Conservation (phyloP, 2,329 filamentous ascomycete species). For the Chaetothyriales sp. region DNA sequence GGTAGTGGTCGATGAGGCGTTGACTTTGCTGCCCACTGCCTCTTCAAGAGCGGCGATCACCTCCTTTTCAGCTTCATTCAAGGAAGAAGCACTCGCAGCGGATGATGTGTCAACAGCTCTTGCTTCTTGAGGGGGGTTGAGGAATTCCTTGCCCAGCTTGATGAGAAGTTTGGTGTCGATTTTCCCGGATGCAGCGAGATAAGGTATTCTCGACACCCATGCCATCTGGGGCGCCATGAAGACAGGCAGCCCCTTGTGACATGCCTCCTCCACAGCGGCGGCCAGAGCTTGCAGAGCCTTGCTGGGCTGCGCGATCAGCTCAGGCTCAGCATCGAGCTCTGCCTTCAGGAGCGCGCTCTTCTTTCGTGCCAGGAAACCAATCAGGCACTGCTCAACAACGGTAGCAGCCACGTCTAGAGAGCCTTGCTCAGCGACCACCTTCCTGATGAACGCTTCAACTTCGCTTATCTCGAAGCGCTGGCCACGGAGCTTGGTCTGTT, state of each 20-base stretch:
- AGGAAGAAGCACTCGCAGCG: no score
- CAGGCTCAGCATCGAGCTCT: constrained; percentile 6
- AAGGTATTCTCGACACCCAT: no score
- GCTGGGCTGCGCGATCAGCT: constrained; percentile 23
- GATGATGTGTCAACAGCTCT: no score
- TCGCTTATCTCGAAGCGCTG: constrained; percentile 46
- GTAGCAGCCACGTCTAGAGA: constrained; percentile 41
- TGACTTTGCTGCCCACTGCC: no score
- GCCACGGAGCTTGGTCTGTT: constrained; percentile 53
- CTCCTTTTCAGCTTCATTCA: no score
- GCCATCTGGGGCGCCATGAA: constrained; percentile 21
- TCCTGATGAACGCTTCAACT: constrained; percentile 27
- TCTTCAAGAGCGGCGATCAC: no score
- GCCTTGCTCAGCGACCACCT: constrained; percentile 43
- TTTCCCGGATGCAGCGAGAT: no score
- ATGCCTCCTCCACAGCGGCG: constrained; percentile 41
- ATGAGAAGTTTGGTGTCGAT: no score
- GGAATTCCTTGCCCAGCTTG: no score
- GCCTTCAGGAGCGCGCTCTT: constrained; percentile 24
- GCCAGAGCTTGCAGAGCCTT: constrained; percentile 28
- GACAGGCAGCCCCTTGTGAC: constrained; percentile 34
- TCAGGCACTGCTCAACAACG: constrained; percentile 60
- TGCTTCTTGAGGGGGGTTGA: no score
- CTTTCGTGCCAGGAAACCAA: constrained; percentile 63
- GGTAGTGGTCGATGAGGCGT: no score